Evolutionary conservation across 2,329 filamentous ascomycete species (phyloP), one percentile per base, ranked within the genome.

Genomic region (Colletotrichum neosansevieriae): DNA sequence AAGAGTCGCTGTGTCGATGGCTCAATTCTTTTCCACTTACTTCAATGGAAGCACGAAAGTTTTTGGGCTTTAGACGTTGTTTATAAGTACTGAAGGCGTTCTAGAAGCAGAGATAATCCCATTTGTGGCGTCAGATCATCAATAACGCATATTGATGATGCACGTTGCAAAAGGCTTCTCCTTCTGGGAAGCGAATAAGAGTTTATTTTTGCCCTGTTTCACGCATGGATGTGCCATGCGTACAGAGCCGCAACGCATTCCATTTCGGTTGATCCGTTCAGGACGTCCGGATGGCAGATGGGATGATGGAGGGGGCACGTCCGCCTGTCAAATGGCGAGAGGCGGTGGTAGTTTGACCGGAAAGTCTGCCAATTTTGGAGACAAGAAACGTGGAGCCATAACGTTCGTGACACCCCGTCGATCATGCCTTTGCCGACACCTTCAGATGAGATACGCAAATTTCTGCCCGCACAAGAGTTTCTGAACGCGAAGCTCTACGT

Each of bases 231-330:
- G 40, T 13, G n/a, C 58, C 45, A 53, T 32, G 47, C 36, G 29
- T 9, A 49, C 10, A 6, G 9, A 5, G n/a, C 58, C 58, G 47
- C 45, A 61, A 53, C 47, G 15, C 6, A 60, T 60, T 51, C 47
- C 58, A 7, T 29, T 53, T 53, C 38, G 19, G 47, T 13, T 42
- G 21, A 34, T 44, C 58, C 58, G 47, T 61, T 38, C 36, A 17
- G 47, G 58, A 61, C 36, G 47, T 61, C 58, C 58, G 58, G 47
- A 59, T 59, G 57, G 17, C 57, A 59, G 32, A 38, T 50, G 40
- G 47, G 29, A 4, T 58, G 38, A 21, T 49, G 29, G n/a, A 47
- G n/a, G 56, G 56, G n/a, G 42, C 24, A 47, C 42, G 42, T 47
- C 24, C 24, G 42, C 56, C 17, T 58, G 56, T 47, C n/a, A n/a